Evolutionary conservation across 1,139 yeast species (phyloP).

Genomic region (Zygoascus meyerae): DNA sequence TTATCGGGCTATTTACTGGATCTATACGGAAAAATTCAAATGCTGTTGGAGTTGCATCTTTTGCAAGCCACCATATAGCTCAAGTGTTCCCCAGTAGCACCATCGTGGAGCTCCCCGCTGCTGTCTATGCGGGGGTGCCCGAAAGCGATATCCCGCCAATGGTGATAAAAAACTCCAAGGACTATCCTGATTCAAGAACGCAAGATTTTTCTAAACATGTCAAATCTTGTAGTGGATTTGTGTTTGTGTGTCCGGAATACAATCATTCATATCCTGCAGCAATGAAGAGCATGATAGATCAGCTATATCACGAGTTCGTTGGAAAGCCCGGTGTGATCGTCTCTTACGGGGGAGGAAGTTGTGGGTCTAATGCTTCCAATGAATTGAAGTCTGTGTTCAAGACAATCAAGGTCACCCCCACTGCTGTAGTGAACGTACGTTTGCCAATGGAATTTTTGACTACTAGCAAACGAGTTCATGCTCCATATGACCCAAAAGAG

Average conservation of each 20-base stretch:
- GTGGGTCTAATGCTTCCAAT: too few species aligned
- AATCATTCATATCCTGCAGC: slow-evolving; percentile 34
- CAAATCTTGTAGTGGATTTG: slow-evolving; percentile 21
- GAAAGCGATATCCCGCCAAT: not conserved
- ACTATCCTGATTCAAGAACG: slow-evolving; percentile 20
- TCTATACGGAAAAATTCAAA: not conserved
- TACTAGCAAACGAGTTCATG: too few species aligned
- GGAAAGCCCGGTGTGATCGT: slow-evolving; percentile 31
- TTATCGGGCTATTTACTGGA: slow-evolving; percentile 1
- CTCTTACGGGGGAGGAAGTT: slow-evolving; percentile 31
- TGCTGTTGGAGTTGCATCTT: not conserved
- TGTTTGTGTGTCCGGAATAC: slow-evolving; percentile 34
- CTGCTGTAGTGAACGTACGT: too few species aligned
- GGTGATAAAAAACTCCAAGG: not conserved
- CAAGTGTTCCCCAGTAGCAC: not conserved
- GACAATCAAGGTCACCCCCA: too few species aligned
- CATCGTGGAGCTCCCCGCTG: not conserved
- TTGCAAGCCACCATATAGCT: not conserved
- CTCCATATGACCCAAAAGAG: too few species aligned
- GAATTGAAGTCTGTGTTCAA: too few species aligned
- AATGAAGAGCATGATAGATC: slow-evolving; percentile 34
- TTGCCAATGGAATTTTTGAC: too few species aligned
- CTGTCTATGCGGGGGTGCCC: not conserved
- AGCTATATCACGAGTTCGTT: slow-evolving; percentile 30
- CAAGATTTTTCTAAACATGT: slow-evolving; percentile 23